Base-by-base conservation (phyloP, 202 grass and related monocot species). In the Dendrocalamus latiflorus region DNA sequence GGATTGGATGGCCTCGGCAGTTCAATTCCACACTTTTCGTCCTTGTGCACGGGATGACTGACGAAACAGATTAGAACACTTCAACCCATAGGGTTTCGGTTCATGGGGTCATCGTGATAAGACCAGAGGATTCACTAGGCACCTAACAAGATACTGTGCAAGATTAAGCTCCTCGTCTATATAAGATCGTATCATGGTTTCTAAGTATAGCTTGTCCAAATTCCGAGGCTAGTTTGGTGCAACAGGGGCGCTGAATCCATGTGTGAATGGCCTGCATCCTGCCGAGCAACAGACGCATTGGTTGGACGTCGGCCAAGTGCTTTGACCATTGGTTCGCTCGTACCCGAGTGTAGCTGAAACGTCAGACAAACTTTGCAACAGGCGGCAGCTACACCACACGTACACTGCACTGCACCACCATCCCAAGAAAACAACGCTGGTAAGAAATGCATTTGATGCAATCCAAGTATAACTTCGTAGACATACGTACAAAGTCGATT, bases 251-350 rank as follows among this genome's bases (percentile, higher is more conserved):
- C 30, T 69, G 67, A 36, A 58, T 61, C 60, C 73, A 66, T 61
- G 61, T 68, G 50, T 28, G 83, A 78, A 54, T 76, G 69, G 38
- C 67, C 67, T 43, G 26, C 61, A 68, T 69, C 68, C 5, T 45
- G 36, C 74, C 24, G 20, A 43, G 18, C 28, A 22, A 43, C 67
- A 79, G 18, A 37, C 25, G 24, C 39, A 67, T 33, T 20, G 22
- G 66, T 44, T 68, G 4, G 42, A 37, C 78, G 21, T 82, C 67
- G 49, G 50, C 33, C 33, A 68, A 80, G 62, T 37, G 30, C 54
- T 38, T 76, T 85, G 87, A 85, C 87, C 61, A 82, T 41, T 36
- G 13, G n/a, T 57, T 64, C 58, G n/a, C 37, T 76, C 69, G 28
- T 30, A 30, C 28, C 28, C 0, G 28, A 30, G 28, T 30, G 21